Base-by-base conservation (phyloP, 2,329 filamentous ascomycete species). In the Stagonosporopsis vannaccii region DNA sequence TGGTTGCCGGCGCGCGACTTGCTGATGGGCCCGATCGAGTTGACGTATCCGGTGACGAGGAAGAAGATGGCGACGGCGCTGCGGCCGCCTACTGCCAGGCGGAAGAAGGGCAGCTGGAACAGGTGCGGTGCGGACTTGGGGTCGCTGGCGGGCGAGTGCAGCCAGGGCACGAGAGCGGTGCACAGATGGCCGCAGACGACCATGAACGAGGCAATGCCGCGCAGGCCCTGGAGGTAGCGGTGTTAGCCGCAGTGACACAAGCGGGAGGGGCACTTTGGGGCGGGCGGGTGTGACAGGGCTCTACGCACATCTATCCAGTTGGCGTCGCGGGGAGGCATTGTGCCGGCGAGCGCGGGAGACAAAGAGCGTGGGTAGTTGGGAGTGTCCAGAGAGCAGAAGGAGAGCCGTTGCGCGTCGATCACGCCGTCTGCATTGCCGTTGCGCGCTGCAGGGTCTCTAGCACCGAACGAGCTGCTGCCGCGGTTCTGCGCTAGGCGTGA, bases 1-100 rank as follows among this genome's bases (percentile, higher is more conserved):
- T 80, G 79, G 62, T 84, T 80, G 47, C 84, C 85, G 28, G 82
- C 76, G 49, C 83, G 80, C 65, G 78, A 82, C 47, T 84, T 80
- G 50, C 81, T 79, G 56, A 88, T 80, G 15, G 85, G 84, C 65
- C 87, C 87, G 48, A 87, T 78, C 3, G 84, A 82, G 73, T 86
- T 87, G 47, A 87, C 85, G 65, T 87, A 88, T 53, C 85, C 85
- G 1, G 89, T 91, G 47, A 92, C 73, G 58, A 76, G 71, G 68
- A 76, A 75, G 65, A 76, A 76, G 41, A 76, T 65, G 11, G 73
- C 73, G 15, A 76, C 74, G 33, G 73, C 73, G 56, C 66, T 68
- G 56, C 73, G 72, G 42, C 74, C 85, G 66, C 86, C 85, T 45
- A 83, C 78, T 35, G 84, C 77, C 43, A 88, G 80, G 52, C 86